These are phyloP conservation scores for Sporothrix dimorphospora DNA, from an alignment of 2,329 filamentous ascomycete genomes.

Conservation along the genomic window DNA sequence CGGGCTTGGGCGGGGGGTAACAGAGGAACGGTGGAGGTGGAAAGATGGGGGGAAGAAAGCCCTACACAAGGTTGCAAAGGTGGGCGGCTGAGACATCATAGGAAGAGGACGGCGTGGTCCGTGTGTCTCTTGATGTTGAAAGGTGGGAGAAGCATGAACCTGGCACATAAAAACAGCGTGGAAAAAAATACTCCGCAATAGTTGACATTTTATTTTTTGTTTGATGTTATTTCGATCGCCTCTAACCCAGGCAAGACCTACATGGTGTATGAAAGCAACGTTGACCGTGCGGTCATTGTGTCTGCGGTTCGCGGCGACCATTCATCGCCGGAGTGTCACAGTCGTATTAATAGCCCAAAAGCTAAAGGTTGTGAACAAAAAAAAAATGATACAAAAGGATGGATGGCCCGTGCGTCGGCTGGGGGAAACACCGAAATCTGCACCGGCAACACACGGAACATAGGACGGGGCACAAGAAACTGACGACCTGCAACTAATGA, in stretches of 20 bases:
- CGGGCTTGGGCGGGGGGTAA: not conserved
- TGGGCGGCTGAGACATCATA: conserved; percentile 13
- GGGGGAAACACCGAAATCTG: conserved; percentile 23
- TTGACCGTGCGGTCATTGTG: conserved; percentile 18
- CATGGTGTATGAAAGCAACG: conserved; percentile 10
- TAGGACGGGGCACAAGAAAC: not conserved
- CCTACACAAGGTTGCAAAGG: not conserved
- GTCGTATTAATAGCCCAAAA: conserved; percentile 19
- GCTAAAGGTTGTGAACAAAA: conserved; percentile 2
- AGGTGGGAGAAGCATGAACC: not conserved
- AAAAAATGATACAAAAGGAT: conserved; percentile 6
- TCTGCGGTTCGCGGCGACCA: conserved; percentile 20
- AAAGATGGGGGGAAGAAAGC: not conserved
- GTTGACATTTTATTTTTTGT: not conserved
- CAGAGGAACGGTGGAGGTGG: not conserved
- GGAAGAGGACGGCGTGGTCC: not conserved
- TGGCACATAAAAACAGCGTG: not conserved
- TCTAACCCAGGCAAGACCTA: not conserved
- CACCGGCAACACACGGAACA: conserved; percentile 20
- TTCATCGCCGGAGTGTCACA: not conserved
- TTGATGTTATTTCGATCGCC: not conserved
- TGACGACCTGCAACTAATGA: not conserved
- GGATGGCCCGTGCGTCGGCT: conserved; percentile 25
- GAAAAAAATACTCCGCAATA: not conserved
- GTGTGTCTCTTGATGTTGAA: not conserved